Evolutionary conservation across 2,329 filamentous ascomycete species (phyloP).

Genomic region (Elsinoe australis): DNA sequence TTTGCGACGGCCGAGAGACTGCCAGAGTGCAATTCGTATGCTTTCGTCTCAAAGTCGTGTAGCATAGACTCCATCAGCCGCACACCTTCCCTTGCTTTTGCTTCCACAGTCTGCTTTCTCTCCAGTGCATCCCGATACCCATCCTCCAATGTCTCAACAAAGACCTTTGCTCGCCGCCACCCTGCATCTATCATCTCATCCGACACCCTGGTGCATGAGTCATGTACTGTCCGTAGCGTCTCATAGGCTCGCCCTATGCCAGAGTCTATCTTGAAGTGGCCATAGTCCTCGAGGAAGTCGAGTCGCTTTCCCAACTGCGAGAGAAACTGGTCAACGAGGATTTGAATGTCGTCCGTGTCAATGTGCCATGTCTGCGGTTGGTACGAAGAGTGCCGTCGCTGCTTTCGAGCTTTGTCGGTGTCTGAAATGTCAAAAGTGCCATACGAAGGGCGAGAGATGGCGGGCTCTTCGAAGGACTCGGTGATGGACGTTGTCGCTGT

Average conservation of each 20-base stretch:
- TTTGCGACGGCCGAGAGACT: conserved; percentile 66
- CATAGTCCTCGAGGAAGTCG: conserved; percentile 81
- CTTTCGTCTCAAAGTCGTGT: conserved; percentile 73
- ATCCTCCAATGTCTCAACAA: conserved; percentile 85
- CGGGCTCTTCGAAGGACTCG: conserved; percentile 38
- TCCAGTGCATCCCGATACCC: conserved; percentile 80
- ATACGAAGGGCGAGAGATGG: conserved; percentile 33
- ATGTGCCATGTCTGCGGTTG: conserved; percentile 37
- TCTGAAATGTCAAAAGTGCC: conserved; percentile 29
- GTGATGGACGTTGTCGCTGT: conserved; percentile 24
- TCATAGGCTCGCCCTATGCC: conserved; percentile 78
- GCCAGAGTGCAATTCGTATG: conserved; percentile 69
- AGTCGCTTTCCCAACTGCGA: conserved; percentile 78
- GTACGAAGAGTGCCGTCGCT: conserved; percentile 43
- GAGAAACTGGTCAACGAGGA: conserved; percentile 65
- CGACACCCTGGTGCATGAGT: conserved; percentile 81
- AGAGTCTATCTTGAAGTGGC: conserved; percentile 73
- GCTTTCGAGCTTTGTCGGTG: conserved; percentile 31
- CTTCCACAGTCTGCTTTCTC: conserved; percentile 78
- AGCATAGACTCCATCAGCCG: conserved; percentile 79
- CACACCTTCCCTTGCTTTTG: conserved; percentile 83
- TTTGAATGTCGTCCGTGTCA: conserved; percentile 42
- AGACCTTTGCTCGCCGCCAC: conserved; percentile 70
- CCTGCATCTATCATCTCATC: conserved; percentile 85
- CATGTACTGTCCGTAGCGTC: conserved; percentile 77